Evolutionary conservation across 345 rosid species (phyloP).

Genomic region (Gossypium anomalum): DNA sequence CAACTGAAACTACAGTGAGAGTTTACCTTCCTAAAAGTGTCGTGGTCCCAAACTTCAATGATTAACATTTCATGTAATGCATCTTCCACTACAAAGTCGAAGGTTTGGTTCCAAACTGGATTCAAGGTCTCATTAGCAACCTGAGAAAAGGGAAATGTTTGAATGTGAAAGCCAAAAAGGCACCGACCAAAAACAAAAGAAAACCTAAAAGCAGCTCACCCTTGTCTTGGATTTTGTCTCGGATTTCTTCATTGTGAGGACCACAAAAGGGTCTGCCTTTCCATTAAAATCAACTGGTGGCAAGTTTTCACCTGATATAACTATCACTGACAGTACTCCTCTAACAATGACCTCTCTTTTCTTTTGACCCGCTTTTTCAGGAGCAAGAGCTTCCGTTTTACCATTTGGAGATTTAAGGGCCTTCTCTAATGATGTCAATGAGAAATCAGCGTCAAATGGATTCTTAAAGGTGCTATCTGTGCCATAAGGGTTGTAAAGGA

Average conservation of each 20-base stretch:
- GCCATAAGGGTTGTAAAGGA: conserved; percentile 64
- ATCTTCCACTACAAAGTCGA: conserved; percentile 93
- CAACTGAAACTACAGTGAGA: background rate
- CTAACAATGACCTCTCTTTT: conserved; percentile 63
- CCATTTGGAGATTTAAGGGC: conserved; percentile 41
- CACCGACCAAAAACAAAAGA: background rate
- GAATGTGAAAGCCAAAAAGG: background rate
- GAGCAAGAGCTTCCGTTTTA: conserved; percentile 27
- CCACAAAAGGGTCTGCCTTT: conserved; percentile 81
- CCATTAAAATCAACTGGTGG: conserved; percentile 72
- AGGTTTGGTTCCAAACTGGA: conserved; percentile 95
- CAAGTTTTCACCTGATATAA: conserved; percentile 67
- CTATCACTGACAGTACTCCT: conserved; percentile 78
- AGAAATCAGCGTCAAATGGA: conserved; percentile 43
- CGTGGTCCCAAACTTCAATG: conserved; percentile 76
- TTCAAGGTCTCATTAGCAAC: conserved; percentile 70
- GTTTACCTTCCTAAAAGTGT: conserved; percentile 77
- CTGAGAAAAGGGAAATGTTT: conserved; percentile 27
- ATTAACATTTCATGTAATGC: conserved; percentile 78
- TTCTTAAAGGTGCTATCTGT: conserved; percentile 49
- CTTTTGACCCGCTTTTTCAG: conserved; percentile 24
- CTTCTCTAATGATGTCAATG: conserved; percentile 76
- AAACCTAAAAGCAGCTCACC: conserved; percentile 29
- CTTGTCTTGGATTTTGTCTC: conserved; percentile 63
- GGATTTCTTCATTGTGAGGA: conserved; percentile 69